Conservation (phyloP, 805 yeast species). For the Wickerhamiella kurtzmanii region DNA sequence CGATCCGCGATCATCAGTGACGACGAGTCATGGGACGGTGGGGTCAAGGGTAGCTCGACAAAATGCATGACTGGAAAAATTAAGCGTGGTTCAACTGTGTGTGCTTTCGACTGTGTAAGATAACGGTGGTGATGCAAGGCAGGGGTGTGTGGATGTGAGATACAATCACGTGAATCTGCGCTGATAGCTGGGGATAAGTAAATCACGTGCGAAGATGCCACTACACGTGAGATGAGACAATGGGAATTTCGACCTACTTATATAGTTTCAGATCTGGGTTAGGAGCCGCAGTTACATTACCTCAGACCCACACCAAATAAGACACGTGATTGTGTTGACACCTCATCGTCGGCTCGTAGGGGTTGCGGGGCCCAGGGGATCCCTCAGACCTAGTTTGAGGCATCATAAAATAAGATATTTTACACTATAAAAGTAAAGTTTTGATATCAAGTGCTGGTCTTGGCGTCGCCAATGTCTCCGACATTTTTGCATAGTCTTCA, state of each 20-base stretch:
- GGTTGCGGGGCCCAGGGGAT: too few relatives aligned
- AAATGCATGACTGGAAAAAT: not conserved
- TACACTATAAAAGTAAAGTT: conserved; percentile 5
- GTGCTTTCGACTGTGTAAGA: not conserved
- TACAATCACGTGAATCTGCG: not conserved
- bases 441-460: conserved; percentile 12
- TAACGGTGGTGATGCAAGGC: too few relatives aligned
- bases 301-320: too few relatives aligned
- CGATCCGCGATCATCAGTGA: not conserved
- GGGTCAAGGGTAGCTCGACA: not conserved
- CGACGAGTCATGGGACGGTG: not conserved
- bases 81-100: not conserved
- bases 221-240: not conserved
- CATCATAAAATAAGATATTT: too few relatives aligned
- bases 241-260: not conserved
- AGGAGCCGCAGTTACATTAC: not conserved
- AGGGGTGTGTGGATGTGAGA: too few relatives aligned
- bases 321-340: not conserved
- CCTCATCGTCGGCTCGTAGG: too few relatives aligned
- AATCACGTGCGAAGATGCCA: not conserved
- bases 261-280: not conserved
- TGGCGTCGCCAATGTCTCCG: conserved; percentile 5
- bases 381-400: too few relatives aligned
- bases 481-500: conserved; percentile 24
- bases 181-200: not conserved